These are phyloP conservation scores for Suhomyces tanzawaensis DNA, from an alignment of 805 yeast species.

Conservation along the genomic window DNA sequence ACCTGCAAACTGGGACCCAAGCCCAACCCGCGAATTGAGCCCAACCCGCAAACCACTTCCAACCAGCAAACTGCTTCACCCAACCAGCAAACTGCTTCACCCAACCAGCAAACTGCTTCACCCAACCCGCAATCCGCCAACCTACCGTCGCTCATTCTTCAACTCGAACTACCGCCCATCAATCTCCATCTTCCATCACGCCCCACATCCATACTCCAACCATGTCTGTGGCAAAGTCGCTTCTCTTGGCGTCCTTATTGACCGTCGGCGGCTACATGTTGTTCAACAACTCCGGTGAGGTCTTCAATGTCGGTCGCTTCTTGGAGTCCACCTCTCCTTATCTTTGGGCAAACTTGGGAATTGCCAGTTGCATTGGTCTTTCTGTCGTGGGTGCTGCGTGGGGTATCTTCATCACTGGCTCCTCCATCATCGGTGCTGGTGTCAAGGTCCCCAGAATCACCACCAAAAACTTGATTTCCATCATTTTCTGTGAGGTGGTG, in stretches of 20 bases:
- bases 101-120: not conserved
- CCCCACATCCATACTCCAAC: not conserved
- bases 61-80: not conserved
- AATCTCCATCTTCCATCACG: not conserved
- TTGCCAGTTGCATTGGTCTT: conserved; percentile 86
- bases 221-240: conserved; percentile 17
- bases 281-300: conserved; percentile 90
- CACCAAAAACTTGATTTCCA: conserved; percentile 92
- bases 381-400: conserved; percentile 98
- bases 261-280: conserved; percentile 59
- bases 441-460: conserved; percentile 97
- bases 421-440: conserved; percentile 96
- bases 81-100: not conserved
- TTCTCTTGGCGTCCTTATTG: conserved; percentile 31
- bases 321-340: conserved; percentile 86
- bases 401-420: conserved; percentile 97
- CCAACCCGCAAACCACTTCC: not conserved
- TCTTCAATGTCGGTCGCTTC: conserved; percentile 88
- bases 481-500: conserved; percentile 98
- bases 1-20: no score
- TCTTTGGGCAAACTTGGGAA: conserved; percentile 94
- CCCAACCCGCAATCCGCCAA: not conserved
- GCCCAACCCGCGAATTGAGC: no score
- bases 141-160: no score
- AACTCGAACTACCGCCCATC: no score